These are phyloP conservation scores for Coleophoma crateriformis DNA, from an alignment of 2,329 filamentous ascomycete genomes.

Conservation along the genomic window DNA sequence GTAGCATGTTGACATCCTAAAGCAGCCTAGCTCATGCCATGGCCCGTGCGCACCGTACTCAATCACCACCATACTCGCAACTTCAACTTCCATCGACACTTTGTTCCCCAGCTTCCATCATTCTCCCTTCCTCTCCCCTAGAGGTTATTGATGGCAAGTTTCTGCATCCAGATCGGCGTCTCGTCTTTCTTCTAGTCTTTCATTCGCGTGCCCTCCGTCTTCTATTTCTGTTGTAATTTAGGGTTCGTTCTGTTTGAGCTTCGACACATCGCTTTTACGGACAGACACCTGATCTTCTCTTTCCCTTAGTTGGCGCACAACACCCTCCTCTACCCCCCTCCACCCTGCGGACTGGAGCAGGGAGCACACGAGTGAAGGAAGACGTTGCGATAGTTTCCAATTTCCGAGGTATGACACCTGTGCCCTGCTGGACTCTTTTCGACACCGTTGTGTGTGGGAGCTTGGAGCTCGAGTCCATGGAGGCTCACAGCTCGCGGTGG, in stretches of 20 bases:
- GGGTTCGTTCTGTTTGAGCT: constrained; percentile 10
- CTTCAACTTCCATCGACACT: constrained; percentile 1
- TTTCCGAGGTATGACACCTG: constrained; percentile 22
- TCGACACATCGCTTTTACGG: constrained; percentile 13
- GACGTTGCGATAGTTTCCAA: constrained; percentile 5
- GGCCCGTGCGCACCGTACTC: background rate
- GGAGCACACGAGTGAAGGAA: constrained; percentile 6
- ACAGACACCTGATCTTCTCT: constrained; percentile 1
- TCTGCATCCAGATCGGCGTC: constrained; percentile 11
- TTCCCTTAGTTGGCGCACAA: constrained; percentile 1
- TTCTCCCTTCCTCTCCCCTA: constrained; percentile 4
- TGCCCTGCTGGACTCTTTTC: constrained; percentile 18
- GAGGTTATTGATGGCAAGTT: constrained; percentile 20
- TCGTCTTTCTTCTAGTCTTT: constrained; percentile 13
- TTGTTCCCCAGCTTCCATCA: background rate
- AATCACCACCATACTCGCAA: background rate
- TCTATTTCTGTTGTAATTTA: constrained; percentile 8
- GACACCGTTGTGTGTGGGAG: constrained; percentile 14
- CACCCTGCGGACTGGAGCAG: constrained; percentile 3
- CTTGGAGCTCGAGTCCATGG: constrained; percentile 13
- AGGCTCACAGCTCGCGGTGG: constrained; percentile 2
- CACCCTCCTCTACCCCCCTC: background rate
- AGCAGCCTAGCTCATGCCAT: background rate
- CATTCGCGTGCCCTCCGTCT: constrained; percentile 16
- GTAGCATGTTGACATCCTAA: no score